Evolutionary conservation across 441 rosid genomes (phyloP), one percentile per base, ranked within the genome.

Genomic region (Populus hybrid): DNA sequence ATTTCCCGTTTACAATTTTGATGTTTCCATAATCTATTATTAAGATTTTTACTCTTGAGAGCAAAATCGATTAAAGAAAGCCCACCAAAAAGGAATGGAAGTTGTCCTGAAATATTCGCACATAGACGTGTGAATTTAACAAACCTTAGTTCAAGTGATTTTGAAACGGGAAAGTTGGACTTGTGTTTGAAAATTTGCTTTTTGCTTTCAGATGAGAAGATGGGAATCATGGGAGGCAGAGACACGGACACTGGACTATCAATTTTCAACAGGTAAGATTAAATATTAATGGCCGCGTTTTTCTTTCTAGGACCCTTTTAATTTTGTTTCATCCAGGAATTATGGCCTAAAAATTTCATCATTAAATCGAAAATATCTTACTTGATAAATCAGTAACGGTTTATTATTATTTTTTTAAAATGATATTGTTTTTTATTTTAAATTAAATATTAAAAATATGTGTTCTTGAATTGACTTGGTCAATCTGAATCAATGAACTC

Each of bases 151-250:
- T 20, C 11, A 30, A 75, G 34, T 7, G 21, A 40, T 36, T 67
- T 53, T 14, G 7, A 53, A n/a, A 30, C 57, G 78, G 73, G 76
- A 72, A 84, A 78, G 68, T 32, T n/a, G 21, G 71, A 77, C 78
- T 66, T 10, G 61, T 68, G 74, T 73, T 85, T 81, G 82, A 80
- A 72, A 21, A 14, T 21, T 66, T 20, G 1, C 67, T 1, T 66
- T 24, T 11, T 71, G 23, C 32, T 28, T 20, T 12, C 82, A 89
- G 92, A 87, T 87, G 92, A 80, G 76, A 40, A 84, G 63, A 57
- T 87, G 92, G 90, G 82, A 79, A 12, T 78, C 82, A 6, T 87
- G 92, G 90, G 90, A 89, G 78, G 92, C 86, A 32, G 88, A 89
- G 73, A 89, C 90, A 4, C 82, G 57, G 80, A 85, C 92, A 0